phyloP scores from a whole-genome alignment of 108 stramenopile species.

The Nitzschia sp. region DNA sequence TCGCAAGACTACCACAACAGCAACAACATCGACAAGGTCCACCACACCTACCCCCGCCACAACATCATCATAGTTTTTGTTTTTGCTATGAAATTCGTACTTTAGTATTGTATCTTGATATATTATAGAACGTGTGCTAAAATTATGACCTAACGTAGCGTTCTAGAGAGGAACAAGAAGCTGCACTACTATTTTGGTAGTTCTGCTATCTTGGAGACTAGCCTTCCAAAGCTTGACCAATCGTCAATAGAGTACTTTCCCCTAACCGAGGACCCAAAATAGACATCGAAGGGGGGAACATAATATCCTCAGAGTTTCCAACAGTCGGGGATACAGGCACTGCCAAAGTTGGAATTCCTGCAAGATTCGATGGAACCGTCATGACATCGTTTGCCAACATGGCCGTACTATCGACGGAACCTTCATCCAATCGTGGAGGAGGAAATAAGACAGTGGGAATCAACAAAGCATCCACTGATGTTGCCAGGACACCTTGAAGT shows the following conservation, averaged over 20 bases:
- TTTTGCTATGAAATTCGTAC: no score
- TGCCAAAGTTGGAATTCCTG: slow-evolving; percentile 79
- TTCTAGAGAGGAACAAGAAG: background rate
- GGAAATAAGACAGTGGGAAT: slow-evolving; percentile 74
- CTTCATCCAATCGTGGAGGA: slow-evolving; percentile 48
- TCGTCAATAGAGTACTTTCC: slow-evolving; percentile 47
- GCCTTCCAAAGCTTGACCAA: slow-evolving; percentile 36
- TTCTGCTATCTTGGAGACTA: background rate
- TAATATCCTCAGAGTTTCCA: slow-evolving; percentile 3
- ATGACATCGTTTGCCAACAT: slow-evolving; percentile 90
- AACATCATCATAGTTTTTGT: no score
- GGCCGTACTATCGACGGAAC: slow-evolving; percentile 50
- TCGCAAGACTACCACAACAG: slow-evolving; percentile 6
- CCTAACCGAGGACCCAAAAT: slow-evolving; percentile 51
- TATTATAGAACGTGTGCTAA: no score
- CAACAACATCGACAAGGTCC: no score
- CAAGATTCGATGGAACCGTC: slow-evolving; percentile 86
- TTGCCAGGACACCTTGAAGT: slow-evolving; percentile 49
- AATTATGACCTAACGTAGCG: no score
- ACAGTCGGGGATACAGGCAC: slow-evolving; percentile 47
- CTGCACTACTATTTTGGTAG: background rate
- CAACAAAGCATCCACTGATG: slow-evolving; percentile 69
- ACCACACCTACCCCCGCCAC: no score
- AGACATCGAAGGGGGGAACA: slow-evolving; percentile 37
- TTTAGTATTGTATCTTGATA: no score